A percentile compares a stretch with the other conserved stretches of the same genome.
Conservation (phyloP, 257 asterid species). For the Plectranthus barbatus region DNA sequence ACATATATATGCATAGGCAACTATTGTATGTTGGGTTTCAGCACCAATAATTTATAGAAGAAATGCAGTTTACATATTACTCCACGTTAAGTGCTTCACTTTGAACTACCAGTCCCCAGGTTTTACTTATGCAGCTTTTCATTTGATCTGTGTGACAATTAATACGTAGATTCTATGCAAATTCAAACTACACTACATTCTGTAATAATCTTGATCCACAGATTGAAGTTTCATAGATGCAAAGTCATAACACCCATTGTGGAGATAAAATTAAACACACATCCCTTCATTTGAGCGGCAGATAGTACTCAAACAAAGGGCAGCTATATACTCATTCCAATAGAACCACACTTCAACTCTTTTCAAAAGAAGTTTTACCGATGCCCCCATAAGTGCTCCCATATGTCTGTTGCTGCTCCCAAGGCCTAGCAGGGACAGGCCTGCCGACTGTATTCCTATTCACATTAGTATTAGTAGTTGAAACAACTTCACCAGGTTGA, state of each 20-base stretch:
- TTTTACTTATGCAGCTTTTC: not conserved
- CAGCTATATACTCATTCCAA: not conserved
- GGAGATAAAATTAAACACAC: not conserved
- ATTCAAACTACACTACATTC: not conserved
- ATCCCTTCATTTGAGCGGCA: not conserved
- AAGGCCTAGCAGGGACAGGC: conserved; percentile 87
- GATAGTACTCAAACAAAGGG: not conserved
- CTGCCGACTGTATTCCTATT: conserved; percentile 51
- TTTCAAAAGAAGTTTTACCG: not conserved
- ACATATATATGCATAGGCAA: not conserved
- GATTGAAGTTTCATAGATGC: not conserved
- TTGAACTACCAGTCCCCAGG: not conserved
- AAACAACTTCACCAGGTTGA: conserved; percentile 80
- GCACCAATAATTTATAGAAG: not conserved
- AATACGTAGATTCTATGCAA: not conserved
- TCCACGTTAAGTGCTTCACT: not conserved
- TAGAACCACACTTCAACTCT: not conserved
- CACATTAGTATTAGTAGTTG: conserved; percentile 39
- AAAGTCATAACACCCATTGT: not conserved
- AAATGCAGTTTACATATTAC: not conserved
- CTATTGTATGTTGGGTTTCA: not conserved
- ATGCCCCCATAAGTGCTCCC: conserved; percentile 72
- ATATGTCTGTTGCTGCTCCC: conserved; percentile 75
- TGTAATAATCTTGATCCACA: not conserved
- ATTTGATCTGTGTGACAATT: not conserved